phyloP scores from a whole-genome alignment of 192 early-diverging fungal genomes.

The Coemansia reversa region DNA sequence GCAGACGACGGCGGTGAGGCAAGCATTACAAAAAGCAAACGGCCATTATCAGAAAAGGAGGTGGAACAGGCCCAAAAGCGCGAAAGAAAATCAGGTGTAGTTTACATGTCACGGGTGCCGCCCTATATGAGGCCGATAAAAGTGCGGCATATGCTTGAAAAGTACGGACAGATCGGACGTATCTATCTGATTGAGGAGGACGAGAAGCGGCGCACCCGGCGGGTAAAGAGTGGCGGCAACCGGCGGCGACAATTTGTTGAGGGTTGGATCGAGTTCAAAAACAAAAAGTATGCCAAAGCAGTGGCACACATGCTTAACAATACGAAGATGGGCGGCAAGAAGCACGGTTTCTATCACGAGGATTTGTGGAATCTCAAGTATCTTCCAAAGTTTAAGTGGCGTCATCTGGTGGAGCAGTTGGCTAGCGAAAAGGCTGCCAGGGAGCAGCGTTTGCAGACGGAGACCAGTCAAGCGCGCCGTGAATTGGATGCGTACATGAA shows the following conservation, averaged over 20 bases:
- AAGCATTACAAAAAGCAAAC: slow-evolving; percentile 5
- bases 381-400: slow-evolving; percentile 95
- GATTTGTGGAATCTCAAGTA: slow-evolving; percentile 98
- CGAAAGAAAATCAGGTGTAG: slow-evolving; percentile 70
- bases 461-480: slow-evolving; percentile 79
- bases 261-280: slow-evolving; percentile 96
- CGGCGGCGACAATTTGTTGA: slow-evolving; percentile 83
- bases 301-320: slow-evolving; percentile 79
- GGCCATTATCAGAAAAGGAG: slow-evolving; percentile 34
- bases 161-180: slow-evolving; percentile 76
- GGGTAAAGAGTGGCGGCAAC: slow-evolving; percentile 87
- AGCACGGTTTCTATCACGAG: slow-evolving; percentile 82
- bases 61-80: slow-evolving; percentile 58
- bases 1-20: slow-evolving; percentile 3
- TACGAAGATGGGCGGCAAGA: slow-evolving; percentile 82
- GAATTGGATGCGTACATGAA: slow-evolving; percentile 85
- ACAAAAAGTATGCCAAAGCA: slow-evolving; percentile 85
- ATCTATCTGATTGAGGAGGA: slow-evolving; percentile 88
- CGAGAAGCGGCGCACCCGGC: slow-evolving; percentile 63
- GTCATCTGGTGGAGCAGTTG: slow-evolving; percentile 90
- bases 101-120: slow-evolving; percentile 89
- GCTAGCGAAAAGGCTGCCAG: slow-evolving; percentile 72
- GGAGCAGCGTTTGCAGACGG: slow-evolving; percentile 77
- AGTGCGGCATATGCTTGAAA: slow-evolving; percentile 70
- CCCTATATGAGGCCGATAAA: slow-evolving; percentile 90